Base-by-base conservation (phyloP, 805 yeast genomes). In the Hanseniaspora pseudoguilliermondii region DNA sequence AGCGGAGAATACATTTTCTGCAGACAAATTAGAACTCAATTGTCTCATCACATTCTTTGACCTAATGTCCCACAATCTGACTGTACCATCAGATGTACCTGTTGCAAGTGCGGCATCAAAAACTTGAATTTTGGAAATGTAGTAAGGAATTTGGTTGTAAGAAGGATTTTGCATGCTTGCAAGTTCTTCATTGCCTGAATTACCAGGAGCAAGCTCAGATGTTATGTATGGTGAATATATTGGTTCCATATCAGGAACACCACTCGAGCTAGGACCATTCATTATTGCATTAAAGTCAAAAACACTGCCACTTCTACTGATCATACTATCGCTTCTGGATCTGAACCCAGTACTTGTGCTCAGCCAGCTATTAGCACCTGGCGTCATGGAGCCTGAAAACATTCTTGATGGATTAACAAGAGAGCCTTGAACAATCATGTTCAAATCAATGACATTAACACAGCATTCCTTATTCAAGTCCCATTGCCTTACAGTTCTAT, bases 61-160 rank as follows among this genome's bases (percentile, higher is more conserved):
- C 62, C 93, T 73, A 58, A 84, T 66, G 68, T 84, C 93, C 90
- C 91, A 84, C 23, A 84, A 69, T 54, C 93, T 69, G 1, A 84
- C 87, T 7, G 81, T 66, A 1, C 91, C 91, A 66, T 84, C 91
- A 18, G 80, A 79, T 0, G 89, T 81, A 51, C 91, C 93, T 0
- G 88, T 79, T 0, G 91, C 91, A 60, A 84, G 69, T 0, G 90
- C 91, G 0, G 87, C 86, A 62, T 83, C 87, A 62, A 74, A 80
- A 57, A 84, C 80, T 65, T 84, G 90, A 36, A 84, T 64, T 0
- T 86, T 82, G 0, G 86, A 83, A 46, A 84, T 77, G 58, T 79
- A 77, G 2, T 80, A 79, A 32, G 59, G 56, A 10, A 34, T 6
- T 18, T 32, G 11, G 18, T 25, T 21, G 18, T 34, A 21, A 18